phyloP scores from a whole-genome alignment of 805 yeast genomes.

The Lachancea meyersii region DNA sequence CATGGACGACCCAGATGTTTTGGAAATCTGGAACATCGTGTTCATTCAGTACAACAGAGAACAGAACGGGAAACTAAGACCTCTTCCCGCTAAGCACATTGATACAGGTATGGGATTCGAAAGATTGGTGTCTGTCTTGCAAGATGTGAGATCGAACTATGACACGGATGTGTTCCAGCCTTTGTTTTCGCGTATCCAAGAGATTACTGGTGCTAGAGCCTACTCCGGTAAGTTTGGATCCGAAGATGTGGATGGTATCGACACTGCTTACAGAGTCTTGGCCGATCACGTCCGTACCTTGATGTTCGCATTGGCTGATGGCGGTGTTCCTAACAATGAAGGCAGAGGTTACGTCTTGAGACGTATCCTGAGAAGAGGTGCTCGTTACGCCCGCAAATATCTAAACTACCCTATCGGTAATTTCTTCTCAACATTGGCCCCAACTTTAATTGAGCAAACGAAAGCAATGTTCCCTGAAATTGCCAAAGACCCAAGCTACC shows the following conservation, averaged over 20 bases:
- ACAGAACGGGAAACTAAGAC: conserved; percentile 67
- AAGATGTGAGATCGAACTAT: conserved; percentile 85
- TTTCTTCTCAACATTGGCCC: conserved; percentile 87
- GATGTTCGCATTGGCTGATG: conserved; percentile 93
- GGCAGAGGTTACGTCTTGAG: conserved; percentile 98
- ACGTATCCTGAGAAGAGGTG: conserved; percentile 96
- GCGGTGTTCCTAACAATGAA: conserved; percentile 98
- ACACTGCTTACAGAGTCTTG: conserved; percentile 94
- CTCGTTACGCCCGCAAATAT: conserved; percentile 93
- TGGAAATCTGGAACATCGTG: conserved; percentile 97
- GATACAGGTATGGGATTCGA: conserved; percentile 99
- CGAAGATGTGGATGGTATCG: conserved; percentile 90
- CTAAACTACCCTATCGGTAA: conserved; percentile 92
- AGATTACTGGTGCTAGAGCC: conserved; percentile 86
- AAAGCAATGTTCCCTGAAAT: conserved; percentile 89
- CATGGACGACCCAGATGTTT: conserved; percentile 95
- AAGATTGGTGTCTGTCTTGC: conserved; percentile 90
- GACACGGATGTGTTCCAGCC: conserved; percentile 97
- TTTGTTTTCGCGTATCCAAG: conserved; percentile 77
- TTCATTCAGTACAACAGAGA: conserved; percentile 97
- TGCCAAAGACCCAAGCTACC: conserved; percentile 58
- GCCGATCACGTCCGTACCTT: conserved; percentile 98
- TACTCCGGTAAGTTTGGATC: conserved; percentile 90
- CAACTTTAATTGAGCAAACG: conserved; percentile 86
- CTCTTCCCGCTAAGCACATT: conserved; percentile 90